These are phyloP conservation scores for Bacterosira constricta DNA, from an alignment of 108 stramenopile species.

Conservation along the genomic window DNA sequence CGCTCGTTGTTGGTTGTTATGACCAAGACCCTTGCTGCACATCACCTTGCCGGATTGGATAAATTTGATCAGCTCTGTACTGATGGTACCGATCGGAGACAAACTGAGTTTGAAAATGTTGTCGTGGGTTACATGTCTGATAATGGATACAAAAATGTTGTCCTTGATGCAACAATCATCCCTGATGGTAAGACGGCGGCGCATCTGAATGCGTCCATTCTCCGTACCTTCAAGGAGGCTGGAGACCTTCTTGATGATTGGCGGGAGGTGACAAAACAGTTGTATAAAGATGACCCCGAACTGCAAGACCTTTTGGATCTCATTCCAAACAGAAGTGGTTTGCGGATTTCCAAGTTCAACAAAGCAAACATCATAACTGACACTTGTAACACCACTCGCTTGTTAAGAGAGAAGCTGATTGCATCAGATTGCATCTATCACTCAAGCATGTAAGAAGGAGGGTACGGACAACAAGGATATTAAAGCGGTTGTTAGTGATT, in stretches of 20 bases:
- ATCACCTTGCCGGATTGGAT: not conserved
- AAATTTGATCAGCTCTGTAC: constrained; percentile 2
- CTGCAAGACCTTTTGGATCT: not conserved
- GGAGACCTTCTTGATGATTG: not conserved
- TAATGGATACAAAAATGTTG: not conserved
- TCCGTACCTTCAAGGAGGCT: not conserved
- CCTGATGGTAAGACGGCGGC: constrained; percentile 1
- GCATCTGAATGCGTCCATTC: not conserved
- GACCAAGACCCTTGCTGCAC: constrained; percentile 8
- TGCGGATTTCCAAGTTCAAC: not conserved
- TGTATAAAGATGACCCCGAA: no score
- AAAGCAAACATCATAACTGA: constrained; percentile 11
- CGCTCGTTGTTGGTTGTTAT: not conserved
- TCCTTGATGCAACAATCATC: not conserved
- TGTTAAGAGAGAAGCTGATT: not conserved
- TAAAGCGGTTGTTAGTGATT: constrained; percentile 4
- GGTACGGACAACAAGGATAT: not conserved
- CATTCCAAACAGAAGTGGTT: not conserved
- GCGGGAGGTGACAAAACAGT: not conserved
- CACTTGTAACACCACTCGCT: constrained; percentile 1
- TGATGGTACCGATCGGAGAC: constrained; percentile 12
- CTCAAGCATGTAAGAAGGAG: not conserved
- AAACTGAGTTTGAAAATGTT: constrained; percentile 6
- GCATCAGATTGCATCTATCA: not conserved
- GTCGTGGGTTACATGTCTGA: not conserved